These are phyloP conservation scores for Argentina anserina DNA, from an alignment of 306 rosid species.

Conservation along the genomic window DNA sequence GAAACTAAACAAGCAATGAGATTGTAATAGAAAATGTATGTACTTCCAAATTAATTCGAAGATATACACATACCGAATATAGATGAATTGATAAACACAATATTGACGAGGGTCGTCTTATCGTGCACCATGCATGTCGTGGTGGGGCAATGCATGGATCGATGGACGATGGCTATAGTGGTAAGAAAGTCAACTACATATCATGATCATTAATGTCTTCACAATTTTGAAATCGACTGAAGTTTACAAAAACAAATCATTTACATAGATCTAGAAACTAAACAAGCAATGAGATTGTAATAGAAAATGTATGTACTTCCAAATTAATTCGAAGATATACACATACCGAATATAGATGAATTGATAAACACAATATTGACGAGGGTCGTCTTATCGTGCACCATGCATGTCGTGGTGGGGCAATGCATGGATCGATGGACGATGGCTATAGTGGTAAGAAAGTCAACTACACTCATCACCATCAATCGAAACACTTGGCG, in stretches of 20 bases:
- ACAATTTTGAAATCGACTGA: too few relatives aligned
- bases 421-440: background rate
- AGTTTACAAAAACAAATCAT: too few relatives aligned
- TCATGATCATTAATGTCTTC: background rate
- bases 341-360: too few relatives aligned
- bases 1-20: background rate
- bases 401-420: background rate
- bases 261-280: background rate
- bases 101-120: background rate
- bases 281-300: too few relatives aligned
- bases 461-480: background rate
- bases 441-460: background rate
- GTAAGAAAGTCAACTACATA: background rate
- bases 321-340: too few relatives aligned
- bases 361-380: background rate
- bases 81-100: too few relatives aligned
- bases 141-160: background rate
- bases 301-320: too few relatives aligned
- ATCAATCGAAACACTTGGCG: slow-evolving; percentile 5
- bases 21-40: too few relatives aligned
- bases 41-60: too few relatives aligned
- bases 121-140: slow-evolving; percentile 1
- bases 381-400: background rate
- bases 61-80: too few relatives aligned
- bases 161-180: background rate